Conservation (phyloP, 2,329 filamentous ascomycete genomes). For the Trichophyton benhamiae region DNA sequence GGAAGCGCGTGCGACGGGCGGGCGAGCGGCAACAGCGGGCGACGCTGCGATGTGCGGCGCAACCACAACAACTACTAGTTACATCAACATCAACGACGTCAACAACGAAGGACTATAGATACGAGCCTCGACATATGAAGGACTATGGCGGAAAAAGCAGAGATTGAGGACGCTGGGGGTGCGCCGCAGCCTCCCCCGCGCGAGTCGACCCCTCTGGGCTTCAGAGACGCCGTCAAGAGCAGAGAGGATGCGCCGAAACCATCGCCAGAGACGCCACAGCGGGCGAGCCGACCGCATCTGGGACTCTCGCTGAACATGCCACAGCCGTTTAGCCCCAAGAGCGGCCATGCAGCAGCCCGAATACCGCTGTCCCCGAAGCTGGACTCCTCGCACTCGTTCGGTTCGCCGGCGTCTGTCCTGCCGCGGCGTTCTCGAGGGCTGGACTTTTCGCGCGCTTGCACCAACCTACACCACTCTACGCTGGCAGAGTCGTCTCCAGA, state of each 20-base stretch:
- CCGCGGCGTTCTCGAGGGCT: slow-evolving; percentile 79
- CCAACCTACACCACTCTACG: slow-evolving; percentile 89
- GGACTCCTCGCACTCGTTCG: slow-evolving; percentile 72
- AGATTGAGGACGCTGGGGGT: background rate
- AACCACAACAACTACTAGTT: no score
- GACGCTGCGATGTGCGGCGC: no score
- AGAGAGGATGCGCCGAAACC: slow-evolving; percentile 42
- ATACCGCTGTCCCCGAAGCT: slow-evolving; percentile 72
- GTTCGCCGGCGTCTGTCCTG: slow-evolving; percentile 74
- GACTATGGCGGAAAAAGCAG: background rate
- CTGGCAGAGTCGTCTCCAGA: slow-evolving; percentile 83
- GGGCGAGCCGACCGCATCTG: slow-evolving; percentile 49
- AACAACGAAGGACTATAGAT: no score
- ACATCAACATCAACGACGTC: no score
- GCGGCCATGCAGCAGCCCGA: slow-evolving; percentile 44
- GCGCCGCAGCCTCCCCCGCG: background rate
- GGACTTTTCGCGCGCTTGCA: slow-evolving; percentile 86
- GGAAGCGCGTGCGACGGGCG: no score
- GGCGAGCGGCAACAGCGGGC: no score
- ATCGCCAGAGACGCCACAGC: slow-evolving; percentile 58
- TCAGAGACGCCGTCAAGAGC: background rate
- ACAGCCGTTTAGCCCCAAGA: slow-evolving; percentile 33
- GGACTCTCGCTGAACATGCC: slow-evolving; percentile 62
- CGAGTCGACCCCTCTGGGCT: background rate
- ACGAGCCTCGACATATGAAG: background rate